Percentiles rank a stretch among this genome's conserved stretches.
These are phyloP conservation scores for Pleurotus eryngii DNA, from an alignment of 768 basidiomycete species.

Conservation along the genomic window DNA sequence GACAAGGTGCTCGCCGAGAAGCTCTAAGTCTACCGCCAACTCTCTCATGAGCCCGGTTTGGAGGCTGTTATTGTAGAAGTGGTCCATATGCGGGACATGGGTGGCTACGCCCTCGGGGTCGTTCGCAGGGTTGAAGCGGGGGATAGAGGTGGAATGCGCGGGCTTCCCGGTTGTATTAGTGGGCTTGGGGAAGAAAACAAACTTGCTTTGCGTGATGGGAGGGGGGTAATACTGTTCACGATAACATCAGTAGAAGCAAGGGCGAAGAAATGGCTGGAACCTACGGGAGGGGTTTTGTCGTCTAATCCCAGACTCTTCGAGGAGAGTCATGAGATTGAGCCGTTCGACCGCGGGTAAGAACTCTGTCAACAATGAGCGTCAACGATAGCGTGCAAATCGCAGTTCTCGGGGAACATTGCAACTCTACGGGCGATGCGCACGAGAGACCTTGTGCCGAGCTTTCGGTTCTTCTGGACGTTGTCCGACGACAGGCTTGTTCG, in stretches of 20 bases:
- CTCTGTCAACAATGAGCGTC: slow-evolving; percentile 50
- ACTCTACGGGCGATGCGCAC: slow-evolving; percentile 51
- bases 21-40: slow-evolving; percentile 57
- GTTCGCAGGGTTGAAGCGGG: slow-evolving; percentile 43
- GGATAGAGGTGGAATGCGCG: slow-evolving; percentile 35
- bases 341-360: slow-evolving; percentile 60
- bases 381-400: slow-evolving; percentile 46
- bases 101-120: slow-evolving; percentile 55
- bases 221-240: slow-evolving; percentile 44
- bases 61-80: slow-evolving; percentile 68
- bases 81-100: slow-evolving; percentile 64
- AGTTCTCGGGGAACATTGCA: slow-evolving; percentile 39
- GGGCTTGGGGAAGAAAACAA: slow-evolving; percentile 45
- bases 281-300: slow-evolving; percentile 39
- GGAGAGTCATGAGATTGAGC: slow-evolving; percentile 46
- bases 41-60: slow-evolving; percentile 68
- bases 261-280: background rate
- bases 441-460: slow-evolving; percentile 59
- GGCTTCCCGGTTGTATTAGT: slow-evolving; percentile 27
- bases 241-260: slow-evolving; percentile 7
- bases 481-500: slow-evolving; percentile 51
- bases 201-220: slow-evolving; percentile 34
- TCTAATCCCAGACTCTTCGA: slow-evolving; percentile 48
- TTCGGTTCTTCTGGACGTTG: slow-evolving; percentile 56
- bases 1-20: slow-evolving; percentile 62